Evolutionary conservation across 2,329 filamentous ascomycete genomes (phyloP).

Genomic region (Hypoxylon sp.): DNA sequence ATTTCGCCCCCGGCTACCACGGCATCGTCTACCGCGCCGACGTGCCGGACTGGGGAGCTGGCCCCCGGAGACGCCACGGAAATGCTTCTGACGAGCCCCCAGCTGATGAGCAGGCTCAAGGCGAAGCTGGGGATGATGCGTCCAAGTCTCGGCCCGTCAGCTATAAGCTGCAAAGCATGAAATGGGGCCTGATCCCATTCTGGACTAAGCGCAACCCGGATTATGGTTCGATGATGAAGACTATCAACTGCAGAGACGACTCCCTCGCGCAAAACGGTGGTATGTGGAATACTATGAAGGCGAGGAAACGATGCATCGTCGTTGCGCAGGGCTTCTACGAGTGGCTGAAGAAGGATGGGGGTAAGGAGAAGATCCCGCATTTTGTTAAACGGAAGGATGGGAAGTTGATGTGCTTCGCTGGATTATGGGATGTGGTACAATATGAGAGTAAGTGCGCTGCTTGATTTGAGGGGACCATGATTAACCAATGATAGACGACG

Average conservation of each 20-base stretch:
- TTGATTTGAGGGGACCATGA: constrained; percentile 2
- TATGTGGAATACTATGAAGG: constrained; percentile 95
- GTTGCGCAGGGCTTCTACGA: constrained; percentile 96
- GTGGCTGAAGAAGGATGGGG: constrained; percentile 83
- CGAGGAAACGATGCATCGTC: constrained; percentile 87
- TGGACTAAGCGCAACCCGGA: constrained; percentile 91
- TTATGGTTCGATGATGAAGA: constrained; percentile 83
- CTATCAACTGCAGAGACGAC: constrained; percentile 96
- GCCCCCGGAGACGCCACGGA: constrained; percentile 52
- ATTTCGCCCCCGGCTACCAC: constrained; percentile 90
- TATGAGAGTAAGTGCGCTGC: constrained; percentile 73
- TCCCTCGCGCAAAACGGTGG: constrained; percentile 81
- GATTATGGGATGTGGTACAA: constrained; percentile 89
- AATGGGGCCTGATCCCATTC: constrained; percentile 94
- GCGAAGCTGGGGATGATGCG: constrained; percentile 24
- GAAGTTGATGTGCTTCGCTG: constrained; percentile 88
- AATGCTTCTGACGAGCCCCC: constrained; percentile 28
- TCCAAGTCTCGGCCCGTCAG: constrained; percentile 54
- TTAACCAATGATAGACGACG: constrained; percentile 58
- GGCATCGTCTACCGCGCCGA: constrained; percentile 90
- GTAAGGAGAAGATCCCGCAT: constrained; percentile 86
- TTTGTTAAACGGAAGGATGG: constrained; percentile 87
- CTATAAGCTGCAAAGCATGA: constrained; percentile 93
- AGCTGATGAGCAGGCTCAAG: constrained; percentile 46
- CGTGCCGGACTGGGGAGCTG: constrained; percentile 72